A percentile compares a stretch with the other conserved stretches of the same genome.
phyloP scores from a whole-genome alignment of 2,329 filamentous ascomycete genomes.

The Corniculantispora saksenae region DNA sequence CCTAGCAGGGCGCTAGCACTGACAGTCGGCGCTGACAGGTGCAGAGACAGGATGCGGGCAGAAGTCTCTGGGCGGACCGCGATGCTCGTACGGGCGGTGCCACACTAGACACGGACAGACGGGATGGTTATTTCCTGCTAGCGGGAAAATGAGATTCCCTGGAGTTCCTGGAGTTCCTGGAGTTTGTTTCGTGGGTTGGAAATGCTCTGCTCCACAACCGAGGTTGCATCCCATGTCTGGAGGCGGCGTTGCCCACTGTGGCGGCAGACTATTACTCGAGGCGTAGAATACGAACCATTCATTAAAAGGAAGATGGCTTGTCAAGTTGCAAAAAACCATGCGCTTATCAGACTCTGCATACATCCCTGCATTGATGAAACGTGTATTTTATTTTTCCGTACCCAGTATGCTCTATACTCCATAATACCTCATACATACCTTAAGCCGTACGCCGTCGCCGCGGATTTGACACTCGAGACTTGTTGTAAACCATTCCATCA shows the following conservation, averaged over 20 bases:
- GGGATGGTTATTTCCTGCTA: neutral
- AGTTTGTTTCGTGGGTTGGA: too few species aligned
- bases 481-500: too few species aligned
- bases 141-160: too few species aligned
- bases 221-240: neutral
- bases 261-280: neutral
- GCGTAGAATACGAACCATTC: neutral
- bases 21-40: neutral
- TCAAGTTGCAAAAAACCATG: too few species aligned
- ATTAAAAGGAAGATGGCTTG: neutral
- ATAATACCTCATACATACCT: neutral
- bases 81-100: slow-evolving; percentile 3
- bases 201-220: neutral
- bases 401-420: slow-evolving; percentile 11
- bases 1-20: neutral
- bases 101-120: neutral
- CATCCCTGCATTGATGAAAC: neutral
- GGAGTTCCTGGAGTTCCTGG: too few species aligned
- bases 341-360: neutral
- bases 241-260: slow-evolving; percentile 2
- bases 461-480: too few species aligned
- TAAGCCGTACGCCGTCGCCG: neutral
- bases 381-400: slow-evolving; percentile 1
- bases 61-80: too few species aligned
- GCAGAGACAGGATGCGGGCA: neutral